Evolutionary conservation across 495 filamentous ascomycete species (phyloP).

Genomic region (Daldinia loculata): DNA sequence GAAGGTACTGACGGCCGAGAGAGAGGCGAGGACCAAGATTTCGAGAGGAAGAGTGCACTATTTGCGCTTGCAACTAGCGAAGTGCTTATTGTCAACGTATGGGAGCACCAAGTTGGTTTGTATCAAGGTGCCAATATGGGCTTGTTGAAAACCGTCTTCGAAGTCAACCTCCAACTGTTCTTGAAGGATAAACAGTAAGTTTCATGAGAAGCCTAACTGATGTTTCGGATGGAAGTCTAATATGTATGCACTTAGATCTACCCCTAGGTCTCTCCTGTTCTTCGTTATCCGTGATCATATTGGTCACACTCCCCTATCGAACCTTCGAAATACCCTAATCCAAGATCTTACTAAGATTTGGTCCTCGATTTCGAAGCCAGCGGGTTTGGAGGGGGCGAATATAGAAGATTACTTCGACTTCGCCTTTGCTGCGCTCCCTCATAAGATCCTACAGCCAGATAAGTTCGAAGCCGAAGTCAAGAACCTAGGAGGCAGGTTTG

Average conservation of each 20-base stretch:
- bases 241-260: constrained; percentile 67
- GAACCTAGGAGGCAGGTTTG: constrained; percentile 82
- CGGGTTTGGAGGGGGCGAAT: constrained; percentile 83
- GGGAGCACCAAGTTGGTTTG: constrained; percentile 97
- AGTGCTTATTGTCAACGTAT: constrained; percentile 97
- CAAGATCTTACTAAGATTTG: constrained; percentile 92
- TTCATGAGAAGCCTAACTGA: not conserved
- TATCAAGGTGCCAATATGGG: constrained; percentile 99
- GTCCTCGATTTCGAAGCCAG: constrained; percentile 88
- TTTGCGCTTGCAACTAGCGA: constrained; percentile 98
- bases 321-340: constrained; percentile 86
- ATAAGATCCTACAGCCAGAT: constrained; percentile 96
- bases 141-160: constrained; percentile 95
- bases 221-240: constrained; percentile 3
- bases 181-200: constrained; percentile 89
- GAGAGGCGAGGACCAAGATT: constrained; percentile 97
- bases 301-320: constrained; percentile 85
- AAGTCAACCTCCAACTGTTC: constrained; percentile 97
- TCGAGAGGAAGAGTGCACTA: constrained; percentile 95
- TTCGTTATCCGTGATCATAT: constrained; percentile 98
- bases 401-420: constrained; percentile 99
- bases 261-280: constrained; percentile 91
- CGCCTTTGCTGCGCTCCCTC: constrained; percentile 92
- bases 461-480: constrained; percentile 83
- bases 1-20: constrained; percentile 98